These are phyloP conservation scores for Dactylonectria estremocensis DNA, from an alignment of 2,329 filamentous ascomycete genomes.

Conservation along the genomic window DNA sequence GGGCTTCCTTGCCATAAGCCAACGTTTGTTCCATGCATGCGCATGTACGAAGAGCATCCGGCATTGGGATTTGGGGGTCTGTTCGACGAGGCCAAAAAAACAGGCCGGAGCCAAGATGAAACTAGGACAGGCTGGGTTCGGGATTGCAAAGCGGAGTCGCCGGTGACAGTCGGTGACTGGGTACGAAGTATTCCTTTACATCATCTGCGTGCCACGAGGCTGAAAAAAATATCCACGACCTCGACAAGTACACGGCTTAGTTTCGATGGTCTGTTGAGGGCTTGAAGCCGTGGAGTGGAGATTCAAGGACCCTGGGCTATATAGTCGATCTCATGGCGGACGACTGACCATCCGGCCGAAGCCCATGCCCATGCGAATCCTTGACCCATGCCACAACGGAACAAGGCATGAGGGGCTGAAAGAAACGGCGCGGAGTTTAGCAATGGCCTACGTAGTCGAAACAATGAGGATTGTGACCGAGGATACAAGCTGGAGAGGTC, in stretches of 20 bases:
- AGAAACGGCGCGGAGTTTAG: neutral
- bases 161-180: conserved; percentile 19
- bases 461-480: neutral
- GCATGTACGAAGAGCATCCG: conserved; percentile 7
- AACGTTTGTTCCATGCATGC: conserved; percentile 16
- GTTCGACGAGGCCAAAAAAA: conserved; percentile 16
- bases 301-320: conserved; percentile 18
- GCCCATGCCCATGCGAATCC: conserved; percentile 28
- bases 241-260: conserved; percentile 13
- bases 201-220: conserved; percentile 26
- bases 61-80: conserved; percentile 21
- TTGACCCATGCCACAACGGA: conserved; percentile 7
- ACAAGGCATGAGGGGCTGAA: neutral
- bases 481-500: conserved; percentile 4
- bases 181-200: conserved; percentile 16
- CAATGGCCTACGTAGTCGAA: neutral
- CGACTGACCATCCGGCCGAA: conserved; percentile 27
- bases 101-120: neutral
- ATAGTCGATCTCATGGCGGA: conserved; percentile 27
- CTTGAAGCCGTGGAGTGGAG: conserved; percentile 8
- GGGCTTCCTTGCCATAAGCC: conserved; percentile 31
- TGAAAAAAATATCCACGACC: conserved; percentile 25
- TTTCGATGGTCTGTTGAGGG: conserved; percentile 11
- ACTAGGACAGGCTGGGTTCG: conserved; percentile 25
- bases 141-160: conserved; percentile 25